Evolutionary conservation across 768 basidiomycete genomes (phyloP), one percentile per base, ranked within the genome.

Genomic region (Sistotremastrum suecicum): DNA sequence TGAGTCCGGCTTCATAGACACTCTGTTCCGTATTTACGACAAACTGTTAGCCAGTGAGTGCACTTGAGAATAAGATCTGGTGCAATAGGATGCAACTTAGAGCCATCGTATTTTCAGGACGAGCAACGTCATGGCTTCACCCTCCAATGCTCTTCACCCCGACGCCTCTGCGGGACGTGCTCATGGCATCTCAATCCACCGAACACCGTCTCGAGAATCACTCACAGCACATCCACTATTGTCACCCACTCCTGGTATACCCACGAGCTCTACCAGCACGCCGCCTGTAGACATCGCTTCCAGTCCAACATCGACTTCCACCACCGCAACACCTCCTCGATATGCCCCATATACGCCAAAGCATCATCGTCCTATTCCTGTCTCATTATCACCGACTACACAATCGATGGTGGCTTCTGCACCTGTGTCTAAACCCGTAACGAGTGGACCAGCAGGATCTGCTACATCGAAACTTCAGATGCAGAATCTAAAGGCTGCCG

Each of bases 271-370:
- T 44, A 51, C 60, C 53, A 43, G 56, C 52, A 39, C 61, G 32
- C 56, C 63, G 34, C 53, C 60, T 20, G 53, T 20, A 48, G 60
- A 45, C 57, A 56, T 47, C 54, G 54, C 36, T 50, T 39, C 8
- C 30, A 28, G 41, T 10, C n/a, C 47, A 42, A 43, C 32, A 43
- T 49, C 42, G 40, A 51, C 39, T 47, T 48, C 37, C 43, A 47
- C 45, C 40, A 46, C 34, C n/a, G 31, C 56, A 5, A 42, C 59
- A 5, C 50, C 58, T 3, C 66, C 75, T 7, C 70, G 71, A 50
- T 88, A 87, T 63, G 73, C 81, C 2, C 78, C 83, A 2, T 87
- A 88, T 52, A 87, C 83, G 1, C 84, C 85, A 1, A 64, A 79
- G 28, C 83, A 85, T 38, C 75, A 6, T 60, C 69, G 8, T 67